These are phyloP conservation scores for Aspergillus sp. DNA, from an alignment of 2,329 filamentous ascomycete species.

Conservation along the genomic window DNA sequence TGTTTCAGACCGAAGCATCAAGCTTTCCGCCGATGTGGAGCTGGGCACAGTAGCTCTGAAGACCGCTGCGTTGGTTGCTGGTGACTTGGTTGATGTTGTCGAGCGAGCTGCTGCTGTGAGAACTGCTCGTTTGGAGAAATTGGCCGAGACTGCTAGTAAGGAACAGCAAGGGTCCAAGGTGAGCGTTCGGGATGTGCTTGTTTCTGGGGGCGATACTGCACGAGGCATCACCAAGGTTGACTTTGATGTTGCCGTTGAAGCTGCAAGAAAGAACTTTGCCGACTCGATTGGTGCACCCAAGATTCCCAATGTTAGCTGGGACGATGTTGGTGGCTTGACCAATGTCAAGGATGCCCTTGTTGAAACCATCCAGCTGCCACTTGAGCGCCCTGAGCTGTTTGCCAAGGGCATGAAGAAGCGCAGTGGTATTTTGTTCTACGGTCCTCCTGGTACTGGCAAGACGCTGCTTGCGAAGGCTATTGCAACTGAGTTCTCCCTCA, in stretches of 20 bases:
- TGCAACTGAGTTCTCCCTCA: conserved; percentile 96
- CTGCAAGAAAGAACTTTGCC: conserved; percentile 94
- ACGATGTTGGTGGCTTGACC: conserved; percentile 86
- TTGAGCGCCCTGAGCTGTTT: conserved; percentile 88
- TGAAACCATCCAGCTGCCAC: conserved; percentile 90
- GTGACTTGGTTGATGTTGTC: conserved; percentile 89
- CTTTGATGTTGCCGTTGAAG: conserved; percentile 89
- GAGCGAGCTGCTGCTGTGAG: conserved; percentile 80
- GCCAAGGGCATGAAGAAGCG: conserved; percentile 98
- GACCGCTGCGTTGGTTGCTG: conserved; percentile 90
- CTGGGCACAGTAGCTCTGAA: conserved; percentile 83
- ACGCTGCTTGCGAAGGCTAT: conserved; percentile 98
- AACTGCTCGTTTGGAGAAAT: conserved; percentile 66
- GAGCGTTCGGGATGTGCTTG: conserved; percentile 75
- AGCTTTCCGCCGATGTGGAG: conserved; percentile 78
- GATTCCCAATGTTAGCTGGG: conserved; percentile 95
- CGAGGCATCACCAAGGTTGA: conserved; percentile 76
- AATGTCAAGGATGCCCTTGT: conserved; percentile 97
- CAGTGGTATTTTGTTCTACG: conserved; percentile 97
- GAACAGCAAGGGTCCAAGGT: conserved; percentile 34
- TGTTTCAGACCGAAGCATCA: conserved; percentile 68
- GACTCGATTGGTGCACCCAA: conserved; percentile 96
- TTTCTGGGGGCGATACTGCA: conserved; percentile 77
- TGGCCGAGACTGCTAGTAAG: conserved; percentile 49
- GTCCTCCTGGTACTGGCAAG: conserved; percentile 98